Evolutionary conservation across 768 basidiomycete genomes (phyloP).

Genomic region (Hydnomerulius pinastri): DNA sequence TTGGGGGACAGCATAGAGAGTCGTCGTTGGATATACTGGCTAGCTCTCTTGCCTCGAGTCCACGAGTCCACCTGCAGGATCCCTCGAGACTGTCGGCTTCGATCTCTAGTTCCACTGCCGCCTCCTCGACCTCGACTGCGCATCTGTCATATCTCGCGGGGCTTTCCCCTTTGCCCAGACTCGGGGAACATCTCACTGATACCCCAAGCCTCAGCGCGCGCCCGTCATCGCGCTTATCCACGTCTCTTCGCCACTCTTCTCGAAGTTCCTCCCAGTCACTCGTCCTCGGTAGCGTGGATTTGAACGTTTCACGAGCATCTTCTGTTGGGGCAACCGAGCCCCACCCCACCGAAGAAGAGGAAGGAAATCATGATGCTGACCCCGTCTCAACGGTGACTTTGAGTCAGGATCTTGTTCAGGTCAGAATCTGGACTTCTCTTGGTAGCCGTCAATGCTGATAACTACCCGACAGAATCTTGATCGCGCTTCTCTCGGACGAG

Average conservation of each 20-base stretch:
- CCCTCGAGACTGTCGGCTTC: slow-evolving; percentile 17
- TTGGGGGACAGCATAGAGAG: slow-evolving; percentile 19
- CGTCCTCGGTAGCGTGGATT: slow-evolving; percentile 27
- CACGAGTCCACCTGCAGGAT: slow-evolving; percentile 18
- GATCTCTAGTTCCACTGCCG: slow-evolving; percentile 13
- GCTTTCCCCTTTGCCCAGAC: slow-evolving; percentile 7
- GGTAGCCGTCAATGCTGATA: not conserved
- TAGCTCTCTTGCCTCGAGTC: slow-evolving; percentile 24
- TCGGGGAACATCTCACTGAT: slow-evolving; percentile 11
- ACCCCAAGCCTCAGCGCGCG: slow-evolving; percentile 19
- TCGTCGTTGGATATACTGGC: slow-evolving; percentile 21
- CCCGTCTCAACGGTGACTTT: slow-evolving; percentile 16
- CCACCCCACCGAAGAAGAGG: slow-evolving; percentile 12
- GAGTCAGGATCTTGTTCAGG: slow-evolving; percentile 34
- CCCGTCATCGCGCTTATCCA: slow-evolving; percentile 14
- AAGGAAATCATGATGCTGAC: slow-evolving; percentile 8
- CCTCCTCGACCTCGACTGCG: slow-evolving; percentile 23
- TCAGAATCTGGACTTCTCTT: slow-evolving; percentile 7
- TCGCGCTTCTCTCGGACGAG: slow-evolving; percentile 15
- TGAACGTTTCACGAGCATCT: slow-evolving; percentile 24
- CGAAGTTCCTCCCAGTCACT: slow-evolving; percentile 22
- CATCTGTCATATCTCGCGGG: slow-evolving; percentile 16
- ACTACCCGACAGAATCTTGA: slow-evolving; percentile 21
- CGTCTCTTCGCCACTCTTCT: slow-evolving; percentile 24
- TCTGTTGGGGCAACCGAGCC: slow-evolving; percentile 16